Base-by-base conservation (phyloP, 805 yeast species). In the Suhomyces emberorum region DNA sequence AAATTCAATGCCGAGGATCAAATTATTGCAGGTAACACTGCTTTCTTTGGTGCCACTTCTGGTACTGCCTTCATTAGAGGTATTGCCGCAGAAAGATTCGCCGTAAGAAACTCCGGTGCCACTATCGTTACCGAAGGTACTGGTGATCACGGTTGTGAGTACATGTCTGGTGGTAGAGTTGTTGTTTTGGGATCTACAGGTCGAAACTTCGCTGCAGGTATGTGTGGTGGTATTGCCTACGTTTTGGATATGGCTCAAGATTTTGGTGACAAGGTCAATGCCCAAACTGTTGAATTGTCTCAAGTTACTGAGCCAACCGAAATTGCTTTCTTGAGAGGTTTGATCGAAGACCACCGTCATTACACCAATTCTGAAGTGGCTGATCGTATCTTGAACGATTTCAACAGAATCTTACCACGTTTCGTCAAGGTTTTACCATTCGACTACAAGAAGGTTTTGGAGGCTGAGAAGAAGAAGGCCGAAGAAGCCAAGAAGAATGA, bases 131-230 rank as follows among this genome's bases (percentile, higher is more conserved):
- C 88, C 48, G 98, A 91, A 66, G 96, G 96, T 57, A 82, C 86
- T 46, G 98, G 98, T 70, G 96, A 91, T 63, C 97, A 91, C 62
- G 98, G 98, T 35, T 91, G 97, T 70, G 98, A 91, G 69, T 91
- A 91, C 69, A 91, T 91, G 98, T 89, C 98, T 51, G 98, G 98
- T 62, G 98, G 98, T 60, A 80, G 98, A 54, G 96, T 93, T 44
- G 88, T 91, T 57, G 88, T 91, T 32, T 76, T 91, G 49, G 96
- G 97, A 31, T 68, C 80, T 41, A 86, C 96, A 52, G 97, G 96
- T 41, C 79, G 97, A 46, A 83, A 88, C 72, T 85, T 85, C 60
- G 96, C 86, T 43, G 96, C 98, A 38, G 98, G 98, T 72, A 93
- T 93, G 84, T 89, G 97, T 52, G 98, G 98, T 67, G 98, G 98